A percentile compares a stretch with the other conserved stretches of the same genome.
Evolutionary conservation across 23 red algal species (phyloP).

Genomic region (Agarophyton chilense): DNA sequence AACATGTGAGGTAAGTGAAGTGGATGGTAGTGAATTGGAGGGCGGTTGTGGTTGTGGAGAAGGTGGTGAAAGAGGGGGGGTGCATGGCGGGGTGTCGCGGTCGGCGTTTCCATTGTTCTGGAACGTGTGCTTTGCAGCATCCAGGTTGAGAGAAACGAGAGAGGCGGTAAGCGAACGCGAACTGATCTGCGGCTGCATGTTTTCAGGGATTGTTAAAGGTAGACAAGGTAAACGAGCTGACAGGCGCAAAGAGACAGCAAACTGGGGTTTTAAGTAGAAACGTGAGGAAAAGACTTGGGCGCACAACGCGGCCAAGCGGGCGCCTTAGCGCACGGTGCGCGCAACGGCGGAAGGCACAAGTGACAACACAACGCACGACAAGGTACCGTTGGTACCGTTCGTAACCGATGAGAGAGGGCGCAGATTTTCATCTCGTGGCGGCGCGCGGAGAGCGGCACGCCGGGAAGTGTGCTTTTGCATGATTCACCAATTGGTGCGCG

Average conservation of each 20-base stretch:
- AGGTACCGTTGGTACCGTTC: no score
- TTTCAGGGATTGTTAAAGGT: not conserved
- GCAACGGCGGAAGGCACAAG: no score
- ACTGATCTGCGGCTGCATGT: not conserved
- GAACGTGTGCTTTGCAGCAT: not conserved
- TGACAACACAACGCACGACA: no score
- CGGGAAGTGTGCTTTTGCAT: no score
- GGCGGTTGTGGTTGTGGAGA: not conserved
- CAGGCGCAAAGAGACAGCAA: no score
- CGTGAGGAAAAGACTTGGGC: no score
- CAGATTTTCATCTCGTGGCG: no score
- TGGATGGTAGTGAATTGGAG: not conserved
- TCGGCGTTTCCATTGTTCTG: not conserved
- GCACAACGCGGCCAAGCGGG: no score
- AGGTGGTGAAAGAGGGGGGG: not conserved
- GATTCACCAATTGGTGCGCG: not conserved
- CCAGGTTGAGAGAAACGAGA: conserved; percentile 11
- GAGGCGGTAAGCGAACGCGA: conserved; percentile 16
- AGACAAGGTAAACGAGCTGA: not conserved
- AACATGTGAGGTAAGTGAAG: conserved; percentile 79
- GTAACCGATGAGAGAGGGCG: no score
- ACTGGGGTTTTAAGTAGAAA: no score
- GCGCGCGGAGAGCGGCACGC: no score
- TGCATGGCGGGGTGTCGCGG: not conserved
- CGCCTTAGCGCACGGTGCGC: no score